These are phyloP conservation scores for Alternaria gaisen DNA, from an alignment of 2,329 filamentous ascomycete genomes.

Conservation along the genomic window DNA sequence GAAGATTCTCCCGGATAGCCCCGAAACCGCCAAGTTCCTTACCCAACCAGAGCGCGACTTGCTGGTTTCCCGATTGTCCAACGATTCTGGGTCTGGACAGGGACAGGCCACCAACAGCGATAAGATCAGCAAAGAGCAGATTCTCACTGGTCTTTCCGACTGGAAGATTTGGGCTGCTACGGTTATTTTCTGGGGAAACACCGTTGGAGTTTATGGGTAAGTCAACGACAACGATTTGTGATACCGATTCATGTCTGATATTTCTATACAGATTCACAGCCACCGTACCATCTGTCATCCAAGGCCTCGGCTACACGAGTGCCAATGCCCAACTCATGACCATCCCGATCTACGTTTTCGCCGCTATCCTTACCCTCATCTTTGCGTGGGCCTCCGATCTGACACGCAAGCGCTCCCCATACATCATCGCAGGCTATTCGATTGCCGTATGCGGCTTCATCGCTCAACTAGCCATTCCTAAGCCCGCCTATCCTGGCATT, in stretches of 20 bases:
- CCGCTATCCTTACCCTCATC: constrained; percentile 51
- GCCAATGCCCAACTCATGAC: constrained; percentile 54
- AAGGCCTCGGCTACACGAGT: constrained; percentile 53
- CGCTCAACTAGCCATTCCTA: constrained; percentile 59
- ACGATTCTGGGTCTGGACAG: constrained; percentile 57
- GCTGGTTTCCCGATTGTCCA: constrained; percentile 40
- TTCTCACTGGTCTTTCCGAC: constrained; percentile 58
- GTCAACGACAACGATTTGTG: neutral
- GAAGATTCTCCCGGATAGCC: constrained; percentile 63
- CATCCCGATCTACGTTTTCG: constrained; percentile 55
- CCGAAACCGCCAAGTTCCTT: constrained; percentile 51
- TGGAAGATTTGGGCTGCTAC: constrained; percentile 50
- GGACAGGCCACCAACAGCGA: constrained; percentile 60
- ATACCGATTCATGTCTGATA: constrained; percentile 32
- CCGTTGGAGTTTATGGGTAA: constrained; percentile 48
- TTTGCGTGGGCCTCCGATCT: constrained; percentile 62
- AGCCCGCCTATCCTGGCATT: constrained; percentile 55
- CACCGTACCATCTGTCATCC: constrained; percentile 55
- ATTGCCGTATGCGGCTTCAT: constrained; percentile 65
- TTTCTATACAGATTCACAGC: constrained; percentile 26
- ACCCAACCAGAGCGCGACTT: constrained; percentile 47
- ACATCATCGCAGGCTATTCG: constrained; percentile 61
- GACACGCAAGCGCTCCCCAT: constrained; percentile 62
- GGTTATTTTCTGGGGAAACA: constrained; percentile 52
- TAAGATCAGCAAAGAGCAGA: constrained; percentile 57